These are phyloP conservation scores for Candida succiphila DNA, from an alignment of 805 yeast genomes.

Conservation along the genomic window DNA sequence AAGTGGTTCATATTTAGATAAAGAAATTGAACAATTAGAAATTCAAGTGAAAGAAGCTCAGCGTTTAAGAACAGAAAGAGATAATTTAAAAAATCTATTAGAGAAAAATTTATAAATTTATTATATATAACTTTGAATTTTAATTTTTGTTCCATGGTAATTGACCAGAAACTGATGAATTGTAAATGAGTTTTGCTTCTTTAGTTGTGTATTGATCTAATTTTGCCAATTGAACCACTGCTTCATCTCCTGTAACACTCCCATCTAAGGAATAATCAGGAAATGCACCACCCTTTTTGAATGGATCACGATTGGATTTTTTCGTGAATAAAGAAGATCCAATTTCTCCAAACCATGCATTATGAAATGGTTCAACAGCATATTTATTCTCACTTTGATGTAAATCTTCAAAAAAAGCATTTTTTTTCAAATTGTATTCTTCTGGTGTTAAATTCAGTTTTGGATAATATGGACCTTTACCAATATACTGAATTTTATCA, in stretches of 20 bases:
- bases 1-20: conserved; percentile 36
- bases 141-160: too few relatives aligned
- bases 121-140: too few relatives aligned
- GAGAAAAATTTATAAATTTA: neutral
- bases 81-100: conserved; percentile 34
- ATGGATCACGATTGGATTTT: conserved; percentile 49
- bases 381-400: conserved; percentile 34
- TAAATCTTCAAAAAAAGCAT: conserved; percentile 33
- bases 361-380: conserved; percentile 44
- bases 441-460: conserved; percentile 1
- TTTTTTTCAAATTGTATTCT: conserved; percentile 11
- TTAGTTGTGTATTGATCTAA: conserved; percentile 21
- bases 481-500: conserved; percentile 35
- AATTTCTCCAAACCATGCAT: conserved; percentile 50
- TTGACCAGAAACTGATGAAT: too few relatives aligned
- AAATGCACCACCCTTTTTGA: conserved; percentile 8
- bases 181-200: conserved; percentile 13
- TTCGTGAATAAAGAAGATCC: conserved; percentile 32
- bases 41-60: conserved; percentile 49
- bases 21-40: conserved; percentile 63
- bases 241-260: conserved; percentile 3
- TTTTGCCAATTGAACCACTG: conserved; percentile 10
- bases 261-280: conserved; percentile 4
- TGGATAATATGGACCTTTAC: conserved; percentile 46
- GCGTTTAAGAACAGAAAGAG: conserved; percentile 48